Evolutionary conservation across 345 rosid species (phyloP), one percentile per base, ranked within the genome.

Genomic region (Euphorbia tirucalli): DNA sequence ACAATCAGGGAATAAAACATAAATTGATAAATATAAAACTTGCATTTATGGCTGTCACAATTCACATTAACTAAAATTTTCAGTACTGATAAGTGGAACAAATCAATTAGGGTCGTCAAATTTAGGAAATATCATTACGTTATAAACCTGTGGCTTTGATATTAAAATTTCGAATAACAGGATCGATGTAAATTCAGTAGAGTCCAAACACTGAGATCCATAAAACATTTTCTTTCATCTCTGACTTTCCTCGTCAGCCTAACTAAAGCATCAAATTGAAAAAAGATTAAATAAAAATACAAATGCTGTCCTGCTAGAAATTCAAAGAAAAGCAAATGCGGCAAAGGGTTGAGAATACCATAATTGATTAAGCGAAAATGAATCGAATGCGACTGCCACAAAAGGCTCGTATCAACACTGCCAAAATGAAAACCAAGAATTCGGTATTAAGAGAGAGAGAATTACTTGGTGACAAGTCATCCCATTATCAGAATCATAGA

Each of bases 381-480:
- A 3, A 25, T 52, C 2, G 0, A 25, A 24, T 8, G 1, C 61
- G 21, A 24, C 8, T 24, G 32, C 61, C 61, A 19, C 21, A 49
- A n/a, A 3, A 18, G 54, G 54, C 21, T 49, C 54, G 2, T 24
- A 65, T 15, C 68, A 43, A 8, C 1, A 27, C 3, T 46, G 21
- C 71, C 46, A 43, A 66, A 44, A 44, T 39, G 59, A 57, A 65
- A 18, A 55, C 13, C 11, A 46, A n/a, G 41, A 70, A 25, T 14
- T 13, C 30, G 28, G 52, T 31, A 57, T 5, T 32, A 31, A 32
- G 28, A n/a, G 8, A 10, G 31, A 37, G 63, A 44, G 0, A 7
- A 10, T 37, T 52, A 91, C 98, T 86, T 90, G 95, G 62, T 93
- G 96, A 75, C 96, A 90, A 7, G 86, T 86, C 74, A 85, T 89